These are phyloP conservation scores for Cryptosporidium meleagridis DNA, from an alignment of 169 alveolate species.

Conservation along the genomic window DNA sequence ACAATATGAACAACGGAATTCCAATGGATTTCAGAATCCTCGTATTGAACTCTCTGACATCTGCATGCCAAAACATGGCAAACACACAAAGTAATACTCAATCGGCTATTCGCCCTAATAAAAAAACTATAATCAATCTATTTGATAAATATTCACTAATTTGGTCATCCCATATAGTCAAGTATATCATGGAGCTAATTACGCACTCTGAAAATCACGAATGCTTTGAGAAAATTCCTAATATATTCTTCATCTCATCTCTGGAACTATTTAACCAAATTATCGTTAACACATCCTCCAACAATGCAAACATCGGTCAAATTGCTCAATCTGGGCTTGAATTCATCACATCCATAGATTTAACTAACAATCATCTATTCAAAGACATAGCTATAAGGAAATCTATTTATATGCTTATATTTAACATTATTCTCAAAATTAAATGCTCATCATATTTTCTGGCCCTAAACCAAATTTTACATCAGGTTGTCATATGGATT, in stretches of 20 bases:
- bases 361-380: background rate
- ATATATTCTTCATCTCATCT: slow-evolving; percentile 32
- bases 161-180: slow-evolving; percentile 43
- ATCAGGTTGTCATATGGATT: background rate
- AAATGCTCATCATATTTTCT: background rate
- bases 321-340: slow-evolving; percentile 29
- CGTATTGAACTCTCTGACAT: slow-evolving; percentile 15
- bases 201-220: slow-evolving; percentile 3
- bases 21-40: slow-evolving; percentile 58
- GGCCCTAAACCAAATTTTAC: background rate
- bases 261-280: slow-evolving; percentile 61
- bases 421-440: slow-evolving; percentile 25
- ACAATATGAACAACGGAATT: slow-evolving; percentile 12
- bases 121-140: background rate
- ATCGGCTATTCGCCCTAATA: background rate
- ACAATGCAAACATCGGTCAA: slow-evolving; percentile 4
- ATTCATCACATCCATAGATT: background rate
- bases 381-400: slow-evolving; percentile 20
- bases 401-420: slow-evolving; percentile 17
- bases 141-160: slow-evolving; percentile 18
- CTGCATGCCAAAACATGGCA: slow-evolving; percentile 28
- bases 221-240: slow-evolving; percentile 25
- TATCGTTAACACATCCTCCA: background rate
- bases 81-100: background rate
- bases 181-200: slow-evolving; percentile 7